These are phyloP conservation scores for Torulaspora delbrueckii DNA, from an alignment of 805 yeast genomes.

Conservation along the genomic window DNA sequence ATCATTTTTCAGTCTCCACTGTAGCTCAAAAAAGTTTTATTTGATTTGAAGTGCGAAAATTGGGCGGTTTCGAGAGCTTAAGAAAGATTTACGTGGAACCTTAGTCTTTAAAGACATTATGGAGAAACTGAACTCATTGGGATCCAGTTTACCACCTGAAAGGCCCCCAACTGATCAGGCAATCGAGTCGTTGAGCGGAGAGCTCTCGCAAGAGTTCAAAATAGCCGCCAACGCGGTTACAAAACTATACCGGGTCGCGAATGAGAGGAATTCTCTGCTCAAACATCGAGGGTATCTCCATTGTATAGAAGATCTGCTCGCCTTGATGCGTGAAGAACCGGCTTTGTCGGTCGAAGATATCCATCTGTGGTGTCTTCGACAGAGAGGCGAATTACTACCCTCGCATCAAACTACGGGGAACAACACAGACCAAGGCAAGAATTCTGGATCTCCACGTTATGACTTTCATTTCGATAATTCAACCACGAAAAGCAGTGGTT, in stretches of 20 bases:
- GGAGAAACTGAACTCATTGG: constrained; percentile 26
- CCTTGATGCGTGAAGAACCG: constrained; percentile 27
- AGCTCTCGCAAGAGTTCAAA: constrained; percentile 59
- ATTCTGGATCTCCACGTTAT: constrained; percentile 2
- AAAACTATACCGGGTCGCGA: constrained; percentile 57
- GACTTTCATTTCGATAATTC: constrained; percentile 16
- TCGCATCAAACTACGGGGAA: constrained; percentile 2
- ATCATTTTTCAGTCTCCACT: not conserved
- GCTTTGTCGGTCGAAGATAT: constrained; percentile 19
- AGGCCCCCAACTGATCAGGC: constrained; percentile 31
- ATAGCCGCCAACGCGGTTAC: constrained; percentile 72
- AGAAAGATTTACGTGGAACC: not conserved
- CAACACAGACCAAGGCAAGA: constrained; percentile 2
- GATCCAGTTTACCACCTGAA: constrained; percentile 30
- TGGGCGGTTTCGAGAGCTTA: not conserved
- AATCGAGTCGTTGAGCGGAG: constrained; percentile 40
- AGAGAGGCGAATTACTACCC: constrained; percentile 16
- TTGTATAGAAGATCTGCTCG: constrained; percentile 55
- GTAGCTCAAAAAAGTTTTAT: not conserved
- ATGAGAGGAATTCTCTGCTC: constrained; percentile 45
- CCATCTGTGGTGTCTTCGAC: constrained; percentile 26
- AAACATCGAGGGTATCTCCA: constrained; percentile 57
- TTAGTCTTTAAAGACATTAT: constrained; percentile 7
- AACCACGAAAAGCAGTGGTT: constrained; percentile 2
- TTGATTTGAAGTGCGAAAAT: not conserved